These are phyloP conservation scores for Trypanosoma theileri DNA, from an alignment of 208 protist species.

Conservation along the genomic window DNA sequence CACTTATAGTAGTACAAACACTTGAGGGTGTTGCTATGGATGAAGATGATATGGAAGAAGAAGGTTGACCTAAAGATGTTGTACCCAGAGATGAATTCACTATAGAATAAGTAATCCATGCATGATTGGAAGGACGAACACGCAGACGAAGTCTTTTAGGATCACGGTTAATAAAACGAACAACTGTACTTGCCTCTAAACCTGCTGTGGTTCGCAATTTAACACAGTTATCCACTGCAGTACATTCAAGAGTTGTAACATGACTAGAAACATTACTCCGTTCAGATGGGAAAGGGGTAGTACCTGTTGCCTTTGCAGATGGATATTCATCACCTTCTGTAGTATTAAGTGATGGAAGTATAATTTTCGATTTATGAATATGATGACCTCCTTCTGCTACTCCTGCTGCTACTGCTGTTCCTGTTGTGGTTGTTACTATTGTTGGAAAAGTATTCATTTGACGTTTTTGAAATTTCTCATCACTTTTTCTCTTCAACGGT, in stretches of 20 bases:
- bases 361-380: too few relatives aligned
- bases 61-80: constrained; percentile 16
- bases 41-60: constrained; percentile 6
- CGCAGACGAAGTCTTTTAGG: constrained; percentile 54
- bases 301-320: too few relatives aligned
- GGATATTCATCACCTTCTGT: too few relatives aligned
- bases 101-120: constrained; percentile 64
- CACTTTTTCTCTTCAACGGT: neutral
- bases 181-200: constrained; percentile 23
- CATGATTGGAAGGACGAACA: constrained; percentile 59
- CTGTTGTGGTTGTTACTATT: neutral
- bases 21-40: neutral
- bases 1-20: constrained; percentile 4
- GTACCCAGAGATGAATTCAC: constrained; percentile 37
- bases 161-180: constrained; percentile 80
- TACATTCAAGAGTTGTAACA: constrained; percentile 51
- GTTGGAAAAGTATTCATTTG: neutral
- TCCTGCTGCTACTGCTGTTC: neutral
- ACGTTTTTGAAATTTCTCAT: neutral
- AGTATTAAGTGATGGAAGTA: too few relatives aligned
- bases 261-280: neutral
- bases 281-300: neutral
- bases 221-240: constrained; percentile 36
- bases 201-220: constrained; percentile 39
- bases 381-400: too few relatives aligned